These are phyloP conservation scores for Edaphochlamys debaryana DNA, from an alignment of 139 green algal species.

Conservation along the genomic window DNA sequence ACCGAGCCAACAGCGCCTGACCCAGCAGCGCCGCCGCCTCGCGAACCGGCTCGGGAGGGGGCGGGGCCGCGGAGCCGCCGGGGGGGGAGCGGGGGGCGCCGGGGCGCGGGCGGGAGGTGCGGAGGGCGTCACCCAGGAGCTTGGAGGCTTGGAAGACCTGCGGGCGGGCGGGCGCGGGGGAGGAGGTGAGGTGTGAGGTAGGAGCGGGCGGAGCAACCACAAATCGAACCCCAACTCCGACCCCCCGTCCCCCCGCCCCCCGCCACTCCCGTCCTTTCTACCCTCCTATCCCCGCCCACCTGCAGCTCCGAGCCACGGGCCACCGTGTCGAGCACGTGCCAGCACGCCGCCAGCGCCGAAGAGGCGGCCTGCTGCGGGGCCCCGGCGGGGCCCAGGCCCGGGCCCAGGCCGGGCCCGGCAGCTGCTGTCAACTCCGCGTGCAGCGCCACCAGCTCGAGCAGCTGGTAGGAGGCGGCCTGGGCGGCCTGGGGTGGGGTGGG, in stretches of 20 bases:
- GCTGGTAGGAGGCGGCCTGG: not conserved
- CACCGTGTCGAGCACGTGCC: slow-evolving; percentile 39
- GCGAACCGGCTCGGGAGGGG: not conserved
- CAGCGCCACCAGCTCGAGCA: slow-evolving; percentile 28
- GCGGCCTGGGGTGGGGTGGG: not conserved
- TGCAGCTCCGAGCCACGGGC: slow-evolving; percentile 44
- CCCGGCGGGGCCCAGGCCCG: not conserved
- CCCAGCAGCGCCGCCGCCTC: slow-evolving; percentile 37
- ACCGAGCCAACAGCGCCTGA: slow-evolving; percentile 15
- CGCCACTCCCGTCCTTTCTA: too few relatives aligned
- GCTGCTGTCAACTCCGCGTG: slow-evolving; percentile 31
- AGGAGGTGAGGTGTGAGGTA: not conserved
- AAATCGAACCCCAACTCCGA: not conserved
- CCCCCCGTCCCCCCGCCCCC: not conserved
- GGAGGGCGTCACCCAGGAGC: slow-evolving; percentile 21
- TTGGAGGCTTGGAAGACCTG: slow-evolving; percentile 38
- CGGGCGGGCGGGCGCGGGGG: not conserved
- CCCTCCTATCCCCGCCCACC: slow-evolving; percentile 20
- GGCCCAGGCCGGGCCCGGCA: not conserved
- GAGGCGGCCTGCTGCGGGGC: too few relatives aligned
- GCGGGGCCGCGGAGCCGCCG: not conserved
- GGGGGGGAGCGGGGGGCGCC: not conserved
- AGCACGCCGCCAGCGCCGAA: slow-evolving; percentile 14
- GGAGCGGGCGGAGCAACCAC: not conserved
- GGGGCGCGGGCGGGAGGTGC: not conserved